Evolutionary conservation across 2,329 filamentous ascomycete species (phyloP), one percentile per base, ranked within the genome.

Genomic region (Pochonia chlamydosporia): DNA sequence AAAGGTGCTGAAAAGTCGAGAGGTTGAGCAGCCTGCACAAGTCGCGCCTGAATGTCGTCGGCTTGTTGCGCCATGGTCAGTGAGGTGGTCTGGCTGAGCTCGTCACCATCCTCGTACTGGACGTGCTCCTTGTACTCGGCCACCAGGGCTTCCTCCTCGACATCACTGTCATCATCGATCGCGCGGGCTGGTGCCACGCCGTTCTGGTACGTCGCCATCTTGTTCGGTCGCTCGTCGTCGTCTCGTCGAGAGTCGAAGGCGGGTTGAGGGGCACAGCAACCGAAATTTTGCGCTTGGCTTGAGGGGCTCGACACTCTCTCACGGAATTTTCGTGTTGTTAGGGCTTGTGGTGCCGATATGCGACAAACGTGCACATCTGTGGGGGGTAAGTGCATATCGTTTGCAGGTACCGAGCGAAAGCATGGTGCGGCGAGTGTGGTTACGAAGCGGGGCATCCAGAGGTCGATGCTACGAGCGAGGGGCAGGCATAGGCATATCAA

Each of bases 91-190:
- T 83, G 81, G 67, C 92, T 90, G 59, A 95, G 73, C 57, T 95
- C 70, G 72, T 90, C 82, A 59, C 85, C 84, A 65, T 91, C 90
- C 62, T 95, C 89, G 63, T 92, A 96, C 67, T 93, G 89, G 59
- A 96, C 89, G 71, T 96, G 92, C 74, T 96, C 89, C 67, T 84
- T 85, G 80, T 96, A 96, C 73, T 97, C 90, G 71, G 90, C 89
- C 61, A 90, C 93, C 58, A 99, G 82, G 60, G 87, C 87, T 74
- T 97, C 93, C 78, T 97, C 92, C 74, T 96, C 91, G 56, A 89
- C 87, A 68, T 97, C 93, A 64, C 89, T 95, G 66, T 95, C 90
- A 69, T 92, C 87, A 60, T 83, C 82, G 50, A 81, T 70, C 57
- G 76, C 71, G 67, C 81, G 79, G 63, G 74, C 67, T 56, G 79